Evolutionary conservation across 495 filamentous ascomycete genomes (phyloP).

Genomic region (Darksidea phi): DNA sequence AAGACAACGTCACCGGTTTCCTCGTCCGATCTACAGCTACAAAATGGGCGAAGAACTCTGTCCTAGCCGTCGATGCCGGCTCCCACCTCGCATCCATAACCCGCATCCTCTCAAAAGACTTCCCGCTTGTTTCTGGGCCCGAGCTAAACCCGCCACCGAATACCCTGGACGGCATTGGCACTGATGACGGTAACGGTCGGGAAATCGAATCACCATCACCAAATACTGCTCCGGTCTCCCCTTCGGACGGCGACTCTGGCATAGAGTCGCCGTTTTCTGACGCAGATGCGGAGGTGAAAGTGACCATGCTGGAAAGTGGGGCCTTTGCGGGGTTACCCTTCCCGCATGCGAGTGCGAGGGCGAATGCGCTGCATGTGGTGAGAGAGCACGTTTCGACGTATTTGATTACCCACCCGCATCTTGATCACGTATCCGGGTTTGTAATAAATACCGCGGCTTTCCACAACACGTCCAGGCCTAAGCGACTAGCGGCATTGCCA

Average conservation of each 20-base stretch:
- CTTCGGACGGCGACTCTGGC: slow-evolving; percentile 29
- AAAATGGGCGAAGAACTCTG: slow-evolving; percentile 73
- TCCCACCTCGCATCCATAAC: slow-evolving; percentile 83
- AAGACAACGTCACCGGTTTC: slow-evolving; percentile 85
- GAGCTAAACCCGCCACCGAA: neutral
- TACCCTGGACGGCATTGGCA: slow-evolving; percentile 11
- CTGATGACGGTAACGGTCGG: too few species aligned
- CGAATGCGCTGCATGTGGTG: slow-evolving; percentile 78
- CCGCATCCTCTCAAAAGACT: slow-evolving; percentile 62
- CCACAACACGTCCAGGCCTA: slow-evolving; percentile 68
- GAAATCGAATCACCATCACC: slow-evolving; percentile 25
- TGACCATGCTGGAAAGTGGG: slow-evolving; percentile 44
- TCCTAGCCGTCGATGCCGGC: slow-evolving; percentile 89
- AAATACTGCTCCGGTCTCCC: slow-evolving; percentile 1
- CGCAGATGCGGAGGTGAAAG: slow-evolving; percentile 17
- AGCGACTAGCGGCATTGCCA: slow-evolving; percentile 79
- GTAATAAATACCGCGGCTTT: slow-evolving; percentile 88
- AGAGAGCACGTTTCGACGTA: slow-evolving; percentile 78
- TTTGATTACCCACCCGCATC: slow-evolving; percentile 89
- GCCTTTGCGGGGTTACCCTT: slow-evolving; percentile 77
- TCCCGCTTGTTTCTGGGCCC: slow-evolving; percentile 31
- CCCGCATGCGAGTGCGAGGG: slow-evolving; percentile 57
- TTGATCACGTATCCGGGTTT: slow-evolving; percentile 89
- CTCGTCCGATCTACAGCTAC: slow-evolving; percentile 79
- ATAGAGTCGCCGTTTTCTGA: slow-evolving; percentile 15